Percentiles rank a stretch among this genome's conserved stretches.
Evolutionary conservation across 2,329 filamentous ascomycete genomes (phyloP).

Genomic region (Monosporascus ibericus): DNA sequence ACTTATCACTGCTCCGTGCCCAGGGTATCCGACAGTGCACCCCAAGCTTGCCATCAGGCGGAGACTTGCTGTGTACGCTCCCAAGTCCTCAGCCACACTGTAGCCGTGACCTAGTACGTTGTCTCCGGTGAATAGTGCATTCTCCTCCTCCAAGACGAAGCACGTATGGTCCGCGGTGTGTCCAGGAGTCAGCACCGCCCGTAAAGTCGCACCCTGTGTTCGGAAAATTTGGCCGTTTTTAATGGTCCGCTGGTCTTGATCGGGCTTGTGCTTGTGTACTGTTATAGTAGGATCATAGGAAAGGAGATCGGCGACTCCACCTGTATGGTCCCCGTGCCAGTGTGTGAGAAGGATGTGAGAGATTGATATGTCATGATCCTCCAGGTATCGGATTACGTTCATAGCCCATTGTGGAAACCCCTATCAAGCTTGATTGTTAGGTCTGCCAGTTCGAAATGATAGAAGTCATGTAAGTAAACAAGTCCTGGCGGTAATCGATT

Average conservation of each 20-base stretch:
- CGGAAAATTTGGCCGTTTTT: constrained; percentile 43
- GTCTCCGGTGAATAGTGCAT: constrained; percentile 67
- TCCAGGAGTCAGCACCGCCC: constrained; percentile 59
- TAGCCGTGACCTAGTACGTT: constrained; percentile 71
- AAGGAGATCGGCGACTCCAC: constrained; percentile 26
- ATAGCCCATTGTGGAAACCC: constrained; percentile 50
- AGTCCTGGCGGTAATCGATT: no score
- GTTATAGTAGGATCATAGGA: constrained; percentile 36
- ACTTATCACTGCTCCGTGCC: constrained; percentile 57
- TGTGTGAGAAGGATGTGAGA: constrained; percentile 54
- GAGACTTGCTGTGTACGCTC: constrained; percentile 54
- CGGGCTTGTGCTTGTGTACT: constrained; percentile 54
- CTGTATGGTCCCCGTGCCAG: constrained; percentile 60
- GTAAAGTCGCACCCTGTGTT: constrained; percentile 50
- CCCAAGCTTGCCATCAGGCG: constrained; percentile 49
- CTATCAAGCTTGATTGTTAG: background rate
- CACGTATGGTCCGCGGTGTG: constrained; percentile 67
- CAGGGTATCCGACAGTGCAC: constrained; percentile 50
- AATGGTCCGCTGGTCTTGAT: constrained; percentile 30
- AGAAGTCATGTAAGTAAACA: no score
- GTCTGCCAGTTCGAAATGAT: no score
- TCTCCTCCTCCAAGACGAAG: constrained; percentile 55
- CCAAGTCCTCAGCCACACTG: constrained; percentile 64
- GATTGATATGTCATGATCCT: constrained; percentile 46
- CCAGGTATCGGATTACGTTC: constrained; percentile 43